A percentile compares a stretch with the other conserved stretches of the same genome.
Evolutionary conservation across 2,329 filamentous ascomycete genomes (phyloP).

Genomic region (Sclerotinia subarctica): DNA sequence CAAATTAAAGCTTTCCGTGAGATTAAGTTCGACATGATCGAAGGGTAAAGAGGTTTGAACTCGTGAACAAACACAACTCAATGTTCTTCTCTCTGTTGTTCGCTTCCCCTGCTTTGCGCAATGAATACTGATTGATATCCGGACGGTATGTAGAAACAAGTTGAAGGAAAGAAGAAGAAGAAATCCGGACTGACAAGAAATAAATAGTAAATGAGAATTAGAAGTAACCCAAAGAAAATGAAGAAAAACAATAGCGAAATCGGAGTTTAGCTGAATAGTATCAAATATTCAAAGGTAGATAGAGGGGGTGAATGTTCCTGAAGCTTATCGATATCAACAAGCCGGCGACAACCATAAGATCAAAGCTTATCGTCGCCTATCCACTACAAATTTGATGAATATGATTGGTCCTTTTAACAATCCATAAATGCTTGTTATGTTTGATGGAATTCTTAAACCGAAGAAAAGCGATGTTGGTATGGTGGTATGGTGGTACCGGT

Average conservation of each 20-base stretch:
- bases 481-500: not conserved
- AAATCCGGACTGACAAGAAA: not conserved
- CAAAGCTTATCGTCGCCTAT: not conserved
- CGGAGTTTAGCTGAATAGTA: not conserved
- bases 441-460: not conserved
- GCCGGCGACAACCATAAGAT: constrained; percentile 3
- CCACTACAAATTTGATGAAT: not conserved
- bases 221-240: not conserved
- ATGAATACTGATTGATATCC: not conserved
- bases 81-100: not conserved
- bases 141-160: not conserved
- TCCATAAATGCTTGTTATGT: not conserved
- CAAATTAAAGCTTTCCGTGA: constrained; percentile 2
- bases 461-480: not conserved
- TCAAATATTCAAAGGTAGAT: not conserved
- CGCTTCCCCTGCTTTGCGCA: not conserved
- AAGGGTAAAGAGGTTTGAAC: not conserved
- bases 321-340: constrained; percentile 12
- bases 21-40: constrained; percentile 1
- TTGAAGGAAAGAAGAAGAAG: not conserved
- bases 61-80: not conserved
- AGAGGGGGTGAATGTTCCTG: not conserved
- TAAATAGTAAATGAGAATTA: constrained; percentile 2
- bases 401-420: not conserved
- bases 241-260: constrained; percentile 2